Conservation (phyloP, 208 protist genomes). For the Jaenimonas drosophilae region DNA sequence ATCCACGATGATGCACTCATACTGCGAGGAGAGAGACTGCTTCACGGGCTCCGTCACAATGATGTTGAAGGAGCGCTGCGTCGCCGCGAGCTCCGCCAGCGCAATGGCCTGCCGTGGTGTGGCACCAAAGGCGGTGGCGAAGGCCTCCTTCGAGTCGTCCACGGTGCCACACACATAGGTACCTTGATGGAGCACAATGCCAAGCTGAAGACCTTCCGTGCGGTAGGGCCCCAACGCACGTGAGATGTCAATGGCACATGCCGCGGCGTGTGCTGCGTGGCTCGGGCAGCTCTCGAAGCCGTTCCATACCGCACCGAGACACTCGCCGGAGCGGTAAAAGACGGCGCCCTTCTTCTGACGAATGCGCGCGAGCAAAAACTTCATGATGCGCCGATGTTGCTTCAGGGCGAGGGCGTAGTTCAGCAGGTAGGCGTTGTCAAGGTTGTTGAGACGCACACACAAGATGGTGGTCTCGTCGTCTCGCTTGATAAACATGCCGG, state of each 20-base stretch:
- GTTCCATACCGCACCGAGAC: constrained; percentile 70
- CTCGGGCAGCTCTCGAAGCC: constrained; percentile 69
- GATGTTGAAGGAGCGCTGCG: constrained; percentile 33
- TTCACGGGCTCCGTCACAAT: constrained; percentile 72
- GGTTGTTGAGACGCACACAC: constrained; percentile 36
- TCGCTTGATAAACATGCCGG: constrained; percentile 44
- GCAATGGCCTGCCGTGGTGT: constrained; percentile 43
- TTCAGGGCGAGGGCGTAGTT: constrained; percentile 43
- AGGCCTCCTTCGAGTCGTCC: constrained; percentile 68
- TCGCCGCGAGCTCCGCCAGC: constrained; percentile 49
- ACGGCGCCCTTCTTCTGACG: constrained; percentile 56
- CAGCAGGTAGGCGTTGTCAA: constrained; percentile 55
- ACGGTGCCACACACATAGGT: constrained; percentile 69
- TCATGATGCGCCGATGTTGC: constrained; percentile 72
- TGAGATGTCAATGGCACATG: constrained; percentile 63
- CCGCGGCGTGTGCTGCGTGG: constrained; percentile 55
- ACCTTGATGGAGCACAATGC: constrained; percentile 73
- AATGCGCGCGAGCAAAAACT: constrained; percentile 56
- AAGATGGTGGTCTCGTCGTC: constrained; percentile 57
- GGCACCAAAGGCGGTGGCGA: constrained; percentile 68
- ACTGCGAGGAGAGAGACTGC: constrained; percentile 46
- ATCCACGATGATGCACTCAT: constrained; percentile 79
- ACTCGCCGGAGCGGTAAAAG: constrained; percentile 66
- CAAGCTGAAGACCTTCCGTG: constrained; percentile 48
- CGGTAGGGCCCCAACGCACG: constrained; percentile 36